Evolutionary conservation across 2,329 filamentous ascomycete genomes (phyloP).

Genomic region (Sporothrix globosa): DNA sequence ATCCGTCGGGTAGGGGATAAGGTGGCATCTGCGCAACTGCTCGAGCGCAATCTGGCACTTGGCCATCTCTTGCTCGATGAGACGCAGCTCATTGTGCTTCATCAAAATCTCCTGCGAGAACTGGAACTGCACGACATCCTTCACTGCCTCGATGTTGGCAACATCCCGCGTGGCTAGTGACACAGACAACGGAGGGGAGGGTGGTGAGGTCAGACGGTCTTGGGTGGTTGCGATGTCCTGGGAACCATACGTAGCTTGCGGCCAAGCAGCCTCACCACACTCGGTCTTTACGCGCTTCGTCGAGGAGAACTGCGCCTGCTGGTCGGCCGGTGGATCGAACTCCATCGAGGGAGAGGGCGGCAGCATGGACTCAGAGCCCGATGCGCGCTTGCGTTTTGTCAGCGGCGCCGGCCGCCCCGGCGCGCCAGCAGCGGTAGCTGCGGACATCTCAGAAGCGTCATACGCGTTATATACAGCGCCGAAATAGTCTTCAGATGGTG

Average conservation of each 20-base stretch:
- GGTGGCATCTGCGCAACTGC: conserved; percentile 86
- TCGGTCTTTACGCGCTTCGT: conserved; percentile 42
- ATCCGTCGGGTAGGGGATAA: conserved; percentile 84
- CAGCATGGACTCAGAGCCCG: conserved; percentile 11
- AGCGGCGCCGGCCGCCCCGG: conserved; percentile 2
- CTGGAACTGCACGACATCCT: conserved; percentile 79
- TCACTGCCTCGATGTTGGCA: conserved; percentile 56
- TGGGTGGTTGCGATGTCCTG: background rate
- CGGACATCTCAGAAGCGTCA: conserved; percentile 16
- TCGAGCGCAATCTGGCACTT: conserved; percentile 94
- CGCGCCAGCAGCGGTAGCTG: conserved; percentile 26
- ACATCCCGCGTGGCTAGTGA: conserved; percentile 34
- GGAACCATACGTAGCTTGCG: conserved; percentile 31
- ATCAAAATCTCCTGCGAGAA: conserved; percentile 88
- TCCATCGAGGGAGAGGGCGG: conserved; percentile 32
- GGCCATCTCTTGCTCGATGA: conserved; percentile 94
- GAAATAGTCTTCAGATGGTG: conserved; percentile 40
- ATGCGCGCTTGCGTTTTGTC: conserved; percentile 36
- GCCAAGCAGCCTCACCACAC: conserved; percentile 40
- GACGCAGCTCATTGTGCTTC: conserved; percentile 90
- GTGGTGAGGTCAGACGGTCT: conserved; percentile 30
- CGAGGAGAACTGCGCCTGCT: background rate
- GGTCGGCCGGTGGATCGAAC: conserved; percentile 17
- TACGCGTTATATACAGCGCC: conserved; percentile 37
- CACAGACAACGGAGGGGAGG: conserved; percentile 32